Base-by-base conservation (phyloP, 129 eudicot species). In the Arctium minus region DNA sequence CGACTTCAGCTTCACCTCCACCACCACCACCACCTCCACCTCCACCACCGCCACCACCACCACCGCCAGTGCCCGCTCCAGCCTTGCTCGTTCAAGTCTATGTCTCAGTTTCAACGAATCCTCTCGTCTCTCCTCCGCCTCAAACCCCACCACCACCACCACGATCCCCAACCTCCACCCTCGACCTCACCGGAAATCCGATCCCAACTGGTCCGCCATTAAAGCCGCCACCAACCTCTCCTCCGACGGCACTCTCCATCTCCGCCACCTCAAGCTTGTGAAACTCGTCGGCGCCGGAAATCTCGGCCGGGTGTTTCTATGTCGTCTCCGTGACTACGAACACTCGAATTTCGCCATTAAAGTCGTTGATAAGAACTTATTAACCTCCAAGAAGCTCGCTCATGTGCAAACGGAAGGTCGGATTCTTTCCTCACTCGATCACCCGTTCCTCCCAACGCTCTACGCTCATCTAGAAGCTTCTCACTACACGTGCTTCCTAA, bases 301-400 rank as follows among this genome's bases (percentile, higher is more conserved):
- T 79, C 97, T 94, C 48, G 98, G 98, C 74, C 94, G 97, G 29
- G 98, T 94, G 60, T 94, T 92, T 82, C 91, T 89, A 3, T 94
- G 98, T 77, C 94, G 97, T 36, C 84, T 94, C 40, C 91, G 97
- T 0, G 97, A 94, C 87, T 77, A 89, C 36, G 95, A 92, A 72
- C 92, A 92, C 85, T 90, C 93, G 0, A 87, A 83, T 79, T 94
- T 94, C 73, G 98, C 98, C 40, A 92, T 94, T 37, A 94, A 94
- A 62, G 97, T 94, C 17, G 93, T 94, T 36, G 97, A 94, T 60
- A 89, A 86, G 9, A 92, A 92, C 65, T 38, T 38, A 17, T 62
- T 93, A 1, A 77, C 89, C 2, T 53, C 93, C 9, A 92, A 92
- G 62, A 94, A 94, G n/a, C 85, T 94, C 33, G 53, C 92, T 2